Percentiles rank a stretch among this genome's conserved stretches.
These are phyloP conservation scores for Colletotrichum sp. DNA, from an alignment of 2,329 filamentous ascomycete species.

Conservation along the genomic window DNA sequence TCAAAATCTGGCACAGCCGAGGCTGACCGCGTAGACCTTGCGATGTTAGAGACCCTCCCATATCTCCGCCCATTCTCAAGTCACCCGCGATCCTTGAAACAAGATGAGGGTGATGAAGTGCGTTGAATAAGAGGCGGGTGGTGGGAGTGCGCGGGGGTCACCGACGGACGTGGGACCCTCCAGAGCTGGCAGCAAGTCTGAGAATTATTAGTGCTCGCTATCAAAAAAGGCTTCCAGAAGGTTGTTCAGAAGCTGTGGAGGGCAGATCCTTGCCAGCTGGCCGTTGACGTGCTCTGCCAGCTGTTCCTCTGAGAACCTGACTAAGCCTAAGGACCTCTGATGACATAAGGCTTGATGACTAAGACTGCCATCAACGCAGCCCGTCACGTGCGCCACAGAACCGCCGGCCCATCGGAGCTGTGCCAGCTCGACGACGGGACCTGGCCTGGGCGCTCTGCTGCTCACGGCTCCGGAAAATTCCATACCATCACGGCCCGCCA, in stretches of 20 bases:
- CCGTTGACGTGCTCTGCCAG: not conserved
- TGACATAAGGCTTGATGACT: not conserved
- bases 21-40: not conserved
- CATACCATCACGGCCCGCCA: slow-evolving; percentile 21
- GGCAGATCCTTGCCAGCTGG: not conserved
- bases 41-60: not conserved
- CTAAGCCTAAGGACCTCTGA: not conserved
- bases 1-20: not conserved
- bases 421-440: slow-evolving; percentile 17
- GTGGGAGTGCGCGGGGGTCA: not conserved
- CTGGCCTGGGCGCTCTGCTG: not conserved
- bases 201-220: not conserved
- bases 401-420: slow-evolving; percentile 20
- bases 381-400: not conserved
- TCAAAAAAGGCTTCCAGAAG: not conserved
- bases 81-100: slow-evolving; percentile 9
- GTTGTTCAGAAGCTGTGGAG: not conserved
- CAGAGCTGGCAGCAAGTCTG: not conserved
- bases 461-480: slow-evolving; percentile 22
- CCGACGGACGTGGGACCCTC: not conserved
- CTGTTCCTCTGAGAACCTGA: not conserved
- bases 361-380: not conserved
- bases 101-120: slow-evolving; percentile 1
- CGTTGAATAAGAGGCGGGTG: not conserved
- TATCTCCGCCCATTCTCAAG: not conserved